phyloP scores from a whole-genome alignment of 371 early-diverging fungal genomes.

The Lichtheimia ramosa region DNA sequence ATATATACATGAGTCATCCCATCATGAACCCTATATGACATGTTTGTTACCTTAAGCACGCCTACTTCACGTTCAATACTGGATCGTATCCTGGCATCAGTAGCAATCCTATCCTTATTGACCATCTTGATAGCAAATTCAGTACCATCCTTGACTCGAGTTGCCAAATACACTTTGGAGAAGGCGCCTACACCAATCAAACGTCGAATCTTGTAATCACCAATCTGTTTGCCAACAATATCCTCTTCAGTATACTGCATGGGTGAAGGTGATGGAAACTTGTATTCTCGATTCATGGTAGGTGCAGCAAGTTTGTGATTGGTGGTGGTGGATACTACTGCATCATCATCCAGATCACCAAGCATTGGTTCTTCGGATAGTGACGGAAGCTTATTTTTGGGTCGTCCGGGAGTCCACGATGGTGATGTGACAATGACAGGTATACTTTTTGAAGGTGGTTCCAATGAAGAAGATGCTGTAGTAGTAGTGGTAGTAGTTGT shows the following conservation, averaged over 20 bases:
- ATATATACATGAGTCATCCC: neutral
- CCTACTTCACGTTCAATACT: conserved; percentile 51
- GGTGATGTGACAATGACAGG: conserved; percentile 25
- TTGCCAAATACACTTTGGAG: conserved; percentile 45
- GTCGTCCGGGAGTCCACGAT: conserved; percentile 21
- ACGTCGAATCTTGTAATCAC: conserved; percentile 27
- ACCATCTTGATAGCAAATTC: conserved; percentile 44
- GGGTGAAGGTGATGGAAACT: conserved; percentile 8
- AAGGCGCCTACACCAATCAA: conserved; percentile 50
- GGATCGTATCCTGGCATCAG: conserved; percentile 40
- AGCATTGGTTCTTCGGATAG: conserved; percentile 34
- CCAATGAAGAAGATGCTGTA: neutral
- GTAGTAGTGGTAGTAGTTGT: neutral
- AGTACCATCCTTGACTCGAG: conserved; percentile 10
- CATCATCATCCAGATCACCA: conserved; percentile 32
- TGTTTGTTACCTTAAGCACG: conserved; percentile 38
- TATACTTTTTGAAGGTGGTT: conserved; percentile 14
- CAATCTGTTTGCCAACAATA: conserved; percentile 35
- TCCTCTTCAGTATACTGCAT: conserved; percentile 20
- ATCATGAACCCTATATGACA: too few relatives aligned
- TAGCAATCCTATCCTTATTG: conserved; percentile 33
- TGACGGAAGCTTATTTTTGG: conserved; percentile 30
- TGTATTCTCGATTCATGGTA: conserved; percentile 22
- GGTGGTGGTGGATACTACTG: neutral
- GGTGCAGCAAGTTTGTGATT: conserved; percentile 5